These are phyloP conservation scores for Claviceps fusiformis DNA, from an alignment of 2,329 filamentous ascomycete species.

Conservation along the genomic window DNA sequence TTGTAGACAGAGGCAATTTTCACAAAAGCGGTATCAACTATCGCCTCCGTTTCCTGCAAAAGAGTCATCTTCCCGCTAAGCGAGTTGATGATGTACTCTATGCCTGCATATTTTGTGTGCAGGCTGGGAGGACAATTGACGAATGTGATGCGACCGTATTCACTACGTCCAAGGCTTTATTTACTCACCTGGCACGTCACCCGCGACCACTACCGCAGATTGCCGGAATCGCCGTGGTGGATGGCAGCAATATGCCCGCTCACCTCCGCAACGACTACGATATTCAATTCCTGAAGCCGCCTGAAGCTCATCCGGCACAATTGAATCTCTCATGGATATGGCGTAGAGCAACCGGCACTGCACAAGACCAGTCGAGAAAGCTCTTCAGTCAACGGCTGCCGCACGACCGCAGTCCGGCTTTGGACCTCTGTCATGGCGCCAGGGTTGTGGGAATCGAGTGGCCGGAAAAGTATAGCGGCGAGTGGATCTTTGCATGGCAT, in stretches of 20 bases:
- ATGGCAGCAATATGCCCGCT: conserved; percentile 26
- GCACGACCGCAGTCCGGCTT: conserved; percentile 28
- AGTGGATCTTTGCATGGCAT: conserved; percentile 45
- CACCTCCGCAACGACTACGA: conserved; percentile 37
- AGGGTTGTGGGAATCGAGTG: conserved; percentile 37
- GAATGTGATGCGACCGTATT: conserved; percentile 44
- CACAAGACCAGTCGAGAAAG: conserved; percentile 33
- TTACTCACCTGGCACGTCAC: conserved; percentile 39
- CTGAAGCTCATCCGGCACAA: conserved; percentile 26
- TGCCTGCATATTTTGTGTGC: conserved; percentile 41
- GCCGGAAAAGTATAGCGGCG: conserved; percentile 36
- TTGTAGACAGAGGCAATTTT: conserved; percentile 26
- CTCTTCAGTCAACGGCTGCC: conserved; percentile 33
- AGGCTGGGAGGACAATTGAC: conserved; percentile 33
- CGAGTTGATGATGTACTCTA: conserved; percentile 39
- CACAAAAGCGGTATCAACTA: conserved; percentile 32
- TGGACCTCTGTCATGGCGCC: conserved; percentile 35
- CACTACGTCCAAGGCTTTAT: conserved; percentile 37
- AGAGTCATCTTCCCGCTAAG: conserved; percentile 37
- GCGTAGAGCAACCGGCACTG: conserved; percentile 29
- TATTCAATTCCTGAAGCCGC: conserved; percentile 31
- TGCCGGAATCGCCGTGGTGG: conserved; percentile 33
- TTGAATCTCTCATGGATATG: conserved; percentile 27
- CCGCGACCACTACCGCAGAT: conserved; percentile 37
- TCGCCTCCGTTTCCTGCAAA: conserved; percentile 41